Base-by-base conservation (phyloP, 2,329 filamentous ascomycete species). In the Monilinia fructigena region DNA sequence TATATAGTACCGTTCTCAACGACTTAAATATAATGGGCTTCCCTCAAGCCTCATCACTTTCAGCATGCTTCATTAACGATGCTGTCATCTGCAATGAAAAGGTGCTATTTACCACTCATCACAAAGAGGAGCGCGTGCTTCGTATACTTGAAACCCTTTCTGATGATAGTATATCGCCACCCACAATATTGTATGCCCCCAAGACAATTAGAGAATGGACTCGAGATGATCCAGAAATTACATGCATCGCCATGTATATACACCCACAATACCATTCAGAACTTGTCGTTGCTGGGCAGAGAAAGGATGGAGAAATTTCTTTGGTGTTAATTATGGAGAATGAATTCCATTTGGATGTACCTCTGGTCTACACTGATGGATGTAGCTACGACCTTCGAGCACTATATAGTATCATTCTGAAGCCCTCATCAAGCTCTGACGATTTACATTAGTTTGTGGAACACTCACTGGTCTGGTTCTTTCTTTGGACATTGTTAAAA, bases 381-480 rank as follows among this genome's bases (percentile, higher is more conserved):
- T 53, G 35, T 59, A 38, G 12, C 26, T 48, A 50, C 28, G 48
- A 45, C 4, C 40, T 65, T 60, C 73, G 72, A 64, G 70, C 70
- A 40, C 66, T 75, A 20, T 68, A 69, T 42, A 76, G 74, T 63
- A 70, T 75, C 23, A 68, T 68, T n/a, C 53, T 72, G 18, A 52
- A 64, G 12, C 48, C 59, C 10, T 28, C 53, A 3, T 40, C 54
- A 10, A 23, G 42, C 16, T 20, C 63, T 38, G 65, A 67, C 11
- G 59, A 65, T 23, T 75, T 18, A 61, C 68, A 12, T 31, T 75
- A 14, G 59, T 75, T 8, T 75, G 74, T 56, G 75, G 75, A 23
- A 75, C 74, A 42, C 69, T 72, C 18, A 74, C 74, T 63, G 74
- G 75, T 5, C 64, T 71, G n/a, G 52, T 75, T 3, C 45, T 73